Evolutionary conservation across 2,329 filamentous ascomycete species (phyloP), one percentile per base, ranked within the genome.

Genomic region (Cyphellophora europaea): DNA sequence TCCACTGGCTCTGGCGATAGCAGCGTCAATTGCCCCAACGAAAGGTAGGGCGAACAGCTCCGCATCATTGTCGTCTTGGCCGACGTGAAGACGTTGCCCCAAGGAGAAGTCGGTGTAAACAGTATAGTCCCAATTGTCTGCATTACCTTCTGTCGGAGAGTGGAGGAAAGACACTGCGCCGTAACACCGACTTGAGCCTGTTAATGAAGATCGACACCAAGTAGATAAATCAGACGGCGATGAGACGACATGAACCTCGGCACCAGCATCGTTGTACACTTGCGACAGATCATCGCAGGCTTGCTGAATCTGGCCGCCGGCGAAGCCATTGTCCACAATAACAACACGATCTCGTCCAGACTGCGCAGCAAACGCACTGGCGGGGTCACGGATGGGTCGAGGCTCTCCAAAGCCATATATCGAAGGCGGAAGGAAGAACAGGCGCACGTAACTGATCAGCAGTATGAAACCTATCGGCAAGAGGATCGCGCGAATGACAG

Each of bases 31-130:
- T 6, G 83, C 77, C 38, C 76, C 74, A 55, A 93, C 85, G 15
- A 93, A 63, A 2, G 87, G 87, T n/a, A 91, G 62, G 21, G 82
- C 59, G 49, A 86, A 93, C n/a, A 88, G 65, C 55, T 93, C 69
- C 32, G 74, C 74, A 53, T 84, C 80, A 52, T 93, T 93, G 45
- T 69, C 66, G 27, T 67, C 56, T 13, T 63, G 63, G 18, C 77
- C 64, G 21, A 82, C 71, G 43, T 79, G 67, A 41, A 93, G 75
- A 33, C 67, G 71, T 5, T 58, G 54, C 12, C 79, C 78, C 40
- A 93, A 66, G 1, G 74, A 66, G 21, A 78, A 79, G 52, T 94
- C 87, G 2, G 76, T 76, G 36, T 82, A 69, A 16, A 93, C 65
- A 0, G 84, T 88, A 53, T 93, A 94, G 57, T 89, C 89, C 87